Evolutionary conservation across 1,284 basidiomycete species (phyloP).

Genomic region (Schizophyllum commune): DNA sequence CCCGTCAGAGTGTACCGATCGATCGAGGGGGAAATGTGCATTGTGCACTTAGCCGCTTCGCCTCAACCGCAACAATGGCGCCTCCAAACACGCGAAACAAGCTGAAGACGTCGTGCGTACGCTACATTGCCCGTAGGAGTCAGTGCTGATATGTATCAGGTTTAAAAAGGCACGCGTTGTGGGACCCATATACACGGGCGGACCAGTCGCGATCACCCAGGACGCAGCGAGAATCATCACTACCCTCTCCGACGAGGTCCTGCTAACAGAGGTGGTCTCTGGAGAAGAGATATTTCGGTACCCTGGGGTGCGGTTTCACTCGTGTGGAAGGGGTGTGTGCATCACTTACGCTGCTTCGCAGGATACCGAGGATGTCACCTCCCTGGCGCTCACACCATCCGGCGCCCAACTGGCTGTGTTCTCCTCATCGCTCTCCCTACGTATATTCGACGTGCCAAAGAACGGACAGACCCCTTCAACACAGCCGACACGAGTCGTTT

Average conservation of each 20-base stretch:
- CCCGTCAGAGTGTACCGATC: slow-evolving; percentile 8
- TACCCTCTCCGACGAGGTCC: slow-evolving; percentile 79
- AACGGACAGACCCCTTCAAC: slow-evolving; percentile 43
- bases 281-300: slow-evolving; percentile 77
- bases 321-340: background rate
- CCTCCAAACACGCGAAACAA: background rate
- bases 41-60: background rate
- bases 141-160: slow-evolving; percentile 25
- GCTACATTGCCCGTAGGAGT: background rate
- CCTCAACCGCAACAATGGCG: background rate
- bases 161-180: slow-evolving; percentile 69
- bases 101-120: background rate
- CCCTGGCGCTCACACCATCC: slow-evolving; percentile 62
- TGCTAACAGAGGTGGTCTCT: slow-evolving; percentile 73
- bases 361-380: slow-evolving; percentile 59
- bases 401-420: slow-evolving; percentile 57
- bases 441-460: slow-evolving; percentile 33
- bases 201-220: slow-evolving; percentile 73
- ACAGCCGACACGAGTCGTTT: slow-evolving; percentile 63
- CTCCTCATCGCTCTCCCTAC: slow-evolving; percentile 62
- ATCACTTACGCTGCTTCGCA: slow-evolving; percentile 19
- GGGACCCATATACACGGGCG: slow-evolving; percentile 81
- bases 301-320: slow-evolving; percentile 62
- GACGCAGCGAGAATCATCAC: slow-evolving; percentile 82
- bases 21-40: background rate